A percentile compares a stretch with the other conserved stretches of the same genome.
Evolutionary conservation across 208 protist genomes (phyloP).

Genomic region (Leishmania braziliensis): DNA sequence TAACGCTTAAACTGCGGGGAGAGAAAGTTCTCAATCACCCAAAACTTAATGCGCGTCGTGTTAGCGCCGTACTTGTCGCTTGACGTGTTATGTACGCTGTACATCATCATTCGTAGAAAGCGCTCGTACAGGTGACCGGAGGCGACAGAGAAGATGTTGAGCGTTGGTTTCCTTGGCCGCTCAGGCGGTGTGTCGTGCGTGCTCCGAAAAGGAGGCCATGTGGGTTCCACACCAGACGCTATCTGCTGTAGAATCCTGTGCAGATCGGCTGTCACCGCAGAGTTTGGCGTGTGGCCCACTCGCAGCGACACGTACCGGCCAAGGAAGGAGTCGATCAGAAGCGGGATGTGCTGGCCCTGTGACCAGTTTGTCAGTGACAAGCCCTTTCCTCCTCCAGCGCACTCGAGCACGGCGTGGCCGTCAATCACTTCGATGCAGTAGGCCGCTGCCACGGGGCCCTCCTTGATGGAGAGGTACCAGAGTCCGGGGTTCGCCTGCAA

Average conservation of each 20-base stretch:
- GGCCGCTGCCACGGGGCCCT: slow-evolving; percentile 50
- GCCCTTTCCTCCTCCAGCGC: not conserved
- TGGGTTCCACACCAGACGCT: slow-evolving; percentile 19
- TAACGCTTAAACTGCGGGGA: slow-evolving; percentile 96
- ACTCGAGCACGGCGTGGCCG: slow-evolving; percentile 9
- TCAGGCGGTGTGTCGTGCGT: not conserved
- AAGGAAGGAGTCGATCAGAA: slow-evolving; percentile 64
- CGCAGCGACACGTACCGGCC: slow-evolving; percentile 42
- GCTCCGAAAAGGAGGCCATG: slow-evolving; percentile 35
- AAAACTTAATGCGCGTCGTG: slow-evolving; percentile 98
- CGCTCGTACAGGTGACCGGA: slow-evolving; percentile 99
- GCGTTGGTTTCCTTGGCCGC: slow-evolving; percentile 71
- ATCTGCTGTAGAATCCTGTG: slow-evolving; percentile 22
- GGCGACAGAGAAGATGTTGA: slow-evolving; percentile 99
- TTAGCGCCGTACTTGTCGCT: slow-evolving; percentile 77
- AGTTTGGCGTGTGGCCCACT: not conserved
- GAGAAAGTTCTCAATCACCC: slow-evolving; percentile 98
- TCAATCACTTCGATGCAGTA: slow-evolving; percentile 64
- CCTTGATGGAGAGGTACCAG: slow-evolving; percentile 79
- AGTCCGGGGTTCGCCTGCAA: slow-evolving; percentile 92
- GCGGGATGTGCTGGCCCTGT: slow-evolving; percentile 37
- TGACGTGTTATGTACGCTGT: slow-evolving; percentile 93
- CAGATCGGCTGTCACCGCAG: not conserved
- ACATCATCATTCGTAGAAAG: slow-evolving; percentile 99
- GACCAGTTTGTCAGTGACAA: slow-evolving; percentile 18